Percentiles rank a stretch among this genome's conserved stretches.
phyloP scores from a whole-genome alignment of 2,329 filamentous ascomycete genomes.

The Coniochaeta pulveracea region DNA sequence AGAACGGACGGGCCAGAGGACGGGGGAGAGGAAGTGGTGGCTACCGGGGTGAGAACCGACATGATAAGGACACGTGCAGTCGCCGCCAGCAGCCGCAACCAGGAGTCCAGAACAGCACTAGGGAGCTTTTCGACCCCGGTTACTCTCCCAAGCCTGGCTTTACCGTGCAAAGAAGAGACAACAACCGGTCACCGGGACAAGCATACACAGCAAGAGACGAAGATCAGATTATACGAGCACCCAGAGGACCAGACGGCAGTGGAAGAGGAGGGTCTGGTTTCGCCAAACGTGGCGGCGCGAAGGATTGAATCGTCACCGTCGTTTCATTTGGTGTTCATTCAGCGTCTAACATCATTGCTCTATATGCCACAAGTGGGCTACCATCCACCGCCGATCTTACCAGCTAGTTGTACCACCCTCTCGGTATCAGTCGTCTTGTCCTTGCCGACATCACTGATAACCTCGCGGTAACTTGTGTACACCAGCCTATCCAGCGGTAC shows the following conservation, averaged over 20 bases:
- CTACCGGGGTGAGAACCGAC: slow-evolving; percentile 18
- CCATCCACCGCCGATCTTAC: slow-evolving; percentile 91
- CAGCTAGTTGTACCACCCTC: slow-evolving; percentile 76
- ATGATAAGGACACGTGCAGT: slow-evolving; percentile 18
- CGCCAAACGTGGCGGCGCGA: slow-evolving; percentile 46
- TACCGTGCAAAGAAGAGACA: slow-evolving; percentile 29
- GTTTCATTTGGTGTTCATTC: neutral
- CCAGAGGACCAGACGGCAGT: slow-evolving; percentile 66
- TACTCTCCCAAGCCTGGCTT: slow-evolving; percentile 55
- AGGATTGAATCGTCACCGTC: slow-evolving; percentile 23
- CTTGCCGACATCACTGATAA: slow-evolving; percentile 92
- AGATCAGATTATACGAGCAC: slow-evolving; percentile 60
- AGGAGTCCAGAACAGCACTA: slow-evolving; percentile 22
- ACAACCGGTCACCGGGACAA: slow-evolving; percentile 21
- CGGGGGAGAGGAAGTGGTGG: slow-evolving; percentile 27
- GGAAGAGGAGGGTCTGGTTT: slow-evolving; percentile 74
- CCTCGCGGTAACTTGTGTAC: slow-evolving; percentile 81
- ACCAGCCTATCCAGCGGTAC: slow-evolving; percentile 62
- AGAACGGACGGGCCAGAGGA: slow-evolving; percentile 29
- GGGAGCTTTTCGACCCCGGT: slow-evolving; percentile 69
- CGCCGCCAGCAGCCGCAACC: slow-evolving; percentile 15
- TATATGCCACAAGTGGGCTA: slow-evolving; percentile 31
- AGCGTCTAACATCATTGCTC: too few relatives aligned
- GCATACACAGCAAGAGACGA: slow-evolving; percentile 42
- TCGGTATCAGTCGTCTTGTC: slow-evolving; percentile 58